A percentile compares a stretch with the other conserved stretches of the same genome.
phyloP scores from a whole-genome alignment of 1,139 yeast genomes.

The Geotrichum macrosporum region DNA sequence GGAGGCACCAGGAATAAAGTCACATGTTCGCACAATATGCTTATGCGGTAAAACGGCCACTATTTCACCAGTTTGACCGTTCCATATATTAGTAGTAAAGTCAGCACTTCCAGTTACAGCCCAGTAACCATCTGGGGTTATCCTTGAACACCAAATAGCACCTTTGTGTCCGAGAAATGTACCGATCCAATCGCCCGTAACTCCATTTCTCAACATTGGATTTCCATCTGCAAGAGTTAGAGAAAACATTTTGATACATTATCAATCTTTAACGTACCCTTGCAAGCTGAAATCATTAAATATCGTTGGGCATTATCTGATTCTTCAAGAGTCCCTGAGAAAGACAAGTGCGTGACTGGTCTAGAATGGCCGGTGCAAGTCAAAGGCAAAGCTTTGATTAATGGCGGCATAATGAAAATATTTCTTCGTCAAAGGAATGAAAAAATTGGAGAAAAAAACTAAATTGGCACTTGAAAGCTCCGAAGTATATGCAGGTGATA shows the following conservation, averaged over 20 bases:
- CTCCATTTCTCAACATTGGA: slow-evolving; percentile 40
- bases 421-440: not conserved
- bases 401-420: slow-evolving; percentile 2
- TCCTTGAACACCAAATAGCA: slow-evolving; percentile 39
- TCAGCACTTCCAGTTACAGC: slow-evolving; percentile 41
- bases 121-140: slow-evolving; percentile 31
- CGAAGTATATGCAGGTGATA: too few relatives aligned
- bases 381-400: slow-evolving; percentile 35
- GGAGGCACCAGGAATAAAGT: slow-evolving; percentile 24
- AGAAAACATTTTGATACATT: not conserved
- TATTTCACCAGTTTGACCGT: slow-evolving; percentile 32
- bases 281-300: slow-evolving; percentile 38
- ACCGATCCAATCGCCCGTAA: slow-evolving; percentile 42
- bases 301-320: slow-evolving; percentile 20
- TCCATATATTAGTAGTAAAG: slow-evolving; percentile 39
- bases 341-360: slow-evolving; percentile 39
- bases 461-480: not conserved
- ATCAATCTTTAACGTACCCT: slow-evolving; percentile 27
- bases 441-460: not conserved
- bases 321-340: slow-evolving; percentile 29
- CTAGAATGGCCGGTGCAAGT: slow-evolving; percentile 42
- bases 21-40: slow-evolving; percentile 37
- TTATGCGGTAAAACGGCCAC: slow-evolving; percentile 33
- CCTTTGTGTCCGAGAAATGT: slow-evolving; percentile 42
- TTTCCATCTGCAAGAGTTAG: slow-evolving; percentile 34